These are phyloP conservation scores for Chimonanthus salicifolius DNA, from an alignment of 164 flowering plant genomes.

Conservation along the genomic window DNA sequence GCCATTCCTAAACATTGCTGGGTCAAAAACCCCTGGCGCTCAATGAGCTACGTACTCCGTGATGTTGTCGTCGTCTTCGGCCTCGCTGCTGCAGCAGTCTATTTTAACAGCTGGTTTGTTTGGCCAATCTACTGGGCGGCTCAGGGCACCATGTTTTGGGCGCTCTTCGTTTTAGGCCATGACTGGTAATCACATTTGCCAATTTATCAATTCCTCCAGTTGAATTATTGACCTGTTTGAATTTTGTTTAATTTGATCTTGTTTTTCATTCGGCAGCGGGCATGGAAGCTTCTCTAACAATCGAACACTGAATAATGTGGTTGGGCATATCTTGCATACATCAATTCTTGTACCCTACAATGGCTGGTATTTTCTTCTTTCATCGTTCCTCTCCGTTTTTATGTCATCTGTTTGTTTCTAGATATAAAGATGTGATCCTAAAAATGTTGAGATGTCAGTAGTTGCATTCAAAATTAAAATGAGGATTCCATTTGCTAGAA, in stretches of 20 bases:
- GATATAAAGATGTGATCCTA: neutral
- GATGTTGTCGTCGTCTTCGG: constrained; percentile 51
- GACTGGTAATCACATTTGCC: constrained; percentile 45
- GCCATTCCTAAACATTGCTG: constrained; percentile 91
- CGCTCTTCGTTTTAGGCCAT: constrained; percentile 83
- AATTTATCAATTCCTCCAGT: neutral
- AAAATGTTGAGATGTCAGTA: neutral
- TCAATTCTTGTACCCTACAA: constrained; percentile 60
- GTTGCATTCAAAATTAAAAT: neutral
- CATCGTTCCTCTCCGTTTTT: neutral
- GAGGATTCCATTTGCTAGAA: neutral
- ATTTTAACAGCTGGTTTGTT: constrained; percentile 45
- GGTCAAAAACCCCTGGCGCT: constrained; percentile 77
- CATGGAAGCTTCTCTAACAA: constrained; percentile 53
- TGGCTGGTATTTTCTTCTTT: constrained; percentile 41
- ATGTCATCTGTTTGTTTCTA: neutral
- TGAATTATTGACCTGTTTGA: neutral
- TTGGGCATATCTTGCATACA: constrained; percentile 56
- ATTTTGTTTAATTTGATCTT: neutral
- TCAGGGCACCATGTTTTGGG: constrained; percentile 96
- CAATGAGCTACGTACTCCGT: constrained; percentile 62
- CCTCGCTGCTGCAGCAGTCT: constrained; percentile 43
- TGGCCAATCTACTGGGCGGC: constrained; percentile 91
- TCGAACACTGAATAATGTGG: constrained; percentile 36
- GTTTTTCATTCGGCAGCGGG: constrained; percentile 28